These are phyloP conservation scores for Russula sp. DNA, from an alignment of 768 basidiomycete species.

Conservation along the genomic window DNA sequence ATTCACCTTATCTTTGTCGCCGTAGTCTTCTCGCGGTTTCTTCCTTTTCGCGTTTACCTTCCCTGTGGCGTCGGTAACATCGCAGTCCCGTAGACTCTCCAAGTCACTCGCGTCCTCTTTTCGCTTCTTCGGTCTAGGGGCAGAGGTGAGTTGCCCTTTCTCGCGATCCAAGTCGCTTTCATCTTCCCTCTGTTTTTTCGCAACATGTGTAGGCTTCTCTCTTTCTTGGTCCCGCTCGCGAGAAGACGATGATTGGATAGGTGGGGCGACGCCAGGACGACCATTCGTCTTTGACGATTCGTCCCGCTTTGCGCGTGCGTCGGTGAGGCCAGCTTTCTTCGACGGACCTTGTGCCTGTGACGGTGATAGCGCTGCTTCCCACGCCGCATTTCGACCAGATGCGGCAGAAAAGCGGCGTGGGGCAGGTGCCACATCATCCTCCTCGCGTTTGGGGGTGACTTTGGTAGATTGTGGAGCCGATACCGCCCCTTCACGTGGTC, in stretches of 20 bases:
- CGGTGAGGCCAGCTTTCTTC: conserved; percentile 29
- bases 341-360: conserved; percentile 17
- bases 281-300: conserved; percentile 30
- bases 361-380: conserved; percentile 16
- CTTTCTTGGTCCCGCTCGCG: conserved; percentile 21
- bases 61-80: conserved; percentile 12
- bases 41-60: conserved; percentile 25
- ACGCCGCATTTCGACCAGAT: conserved; percentile 14
- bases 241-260: conserved; percentile 26
- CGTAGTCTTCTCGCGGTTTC: conserved; percentile 26
- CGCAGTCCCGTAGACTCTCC: conserved; percentile 26
- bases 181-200: conserved; percentile 15
- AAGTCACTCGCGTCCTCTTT: conserved; percentile 16
- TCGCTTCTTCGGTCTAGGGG: conserved; percentile 16
- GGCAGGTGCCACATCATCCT: conserved; percentile 23
- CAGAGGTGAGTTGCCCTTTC: neutral
- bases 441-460: conserved; percentile 18
- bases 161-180: conserved; percentile 18
- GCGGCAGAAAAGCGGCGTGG: conserved; percentile 25
- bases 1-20: conserved; percentile 24
- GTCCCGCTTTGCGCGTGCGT: conserved; percentile 30
- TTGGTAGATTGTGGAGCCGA: conserved; percentile 7
- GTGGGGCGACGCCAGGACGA: conserved; percentile 33
- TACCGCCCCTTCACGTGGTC: conserved; percentile 6
- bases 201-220: conserved; percentile 2